phyloP scores from a whole-genome alignment of 495 filamentous ascomycete genomes.

The Symbiotaphrina buchneri region DNA sequence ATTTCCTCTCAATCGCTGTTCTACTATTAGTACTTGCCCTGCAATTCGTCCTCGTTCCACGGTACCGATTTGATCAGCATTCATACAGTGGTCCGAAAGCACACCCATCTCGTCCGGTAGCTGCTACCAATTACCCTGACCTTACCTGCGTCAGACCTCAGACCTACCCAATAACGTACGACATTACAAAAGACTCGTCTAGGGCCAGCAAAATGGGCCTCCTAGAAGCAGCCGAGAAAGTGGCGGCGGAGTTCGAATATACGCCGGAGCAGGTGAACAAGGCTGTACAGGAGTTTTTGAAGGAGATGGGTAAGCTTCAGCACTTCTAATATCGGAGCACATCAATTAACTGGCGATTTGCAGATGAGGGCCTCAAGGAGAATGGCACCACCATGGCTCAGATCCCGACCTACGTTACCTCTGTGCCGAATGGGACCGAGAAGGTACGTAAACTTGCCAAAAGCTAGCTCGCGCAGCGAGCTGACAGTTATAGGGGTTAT shows the following conservation, averaged over 20 bases:
- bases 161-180: too few relatives aligned
- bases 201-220: conserved; percentile 24
- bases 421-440: conserved; percentile 90
- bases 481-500: conserved; percentile 42
- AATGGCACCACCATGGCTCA: conserved; percentile 68
- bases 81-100: too few relatives aligned
- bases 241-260: conserved; percentile 77
- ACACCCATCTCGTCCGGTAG: too few relatives aligned
- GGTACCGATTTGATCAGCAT: too few relatives aligned
- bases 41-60: too few relatives aligned
- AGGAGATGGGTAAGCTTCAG: conserved; percentile 45
- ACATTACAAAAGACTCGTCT: too few relatives aligned
- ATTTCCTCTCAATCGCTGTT: too few relatives aligned
- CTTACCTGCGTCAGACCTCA: too few relatives aligned
- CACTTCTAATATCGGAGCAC: not conserved
- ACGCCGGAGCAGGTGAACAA: conserved; percentile 52
- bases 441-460: conserved; percentile 31
- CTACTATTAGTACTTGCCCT: too few relatives aligned
- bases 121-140: too few relatives aligned
- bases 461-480: not conserved
- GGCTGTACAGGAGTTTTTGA: conserved; percentile 64
- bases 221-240: conserved; percentile 47
- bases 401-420: conserved; percentile 92
- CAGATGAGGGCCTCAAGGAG: conserved; percentile 61
- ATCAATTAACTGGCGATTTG: not conserved